These are phyloP conservation scores for Fusarium pseudoanthophilum DNA, from an alignment of 2,329 filamentous ascomycete genomes.

Conservation along the genomic window DNA sequence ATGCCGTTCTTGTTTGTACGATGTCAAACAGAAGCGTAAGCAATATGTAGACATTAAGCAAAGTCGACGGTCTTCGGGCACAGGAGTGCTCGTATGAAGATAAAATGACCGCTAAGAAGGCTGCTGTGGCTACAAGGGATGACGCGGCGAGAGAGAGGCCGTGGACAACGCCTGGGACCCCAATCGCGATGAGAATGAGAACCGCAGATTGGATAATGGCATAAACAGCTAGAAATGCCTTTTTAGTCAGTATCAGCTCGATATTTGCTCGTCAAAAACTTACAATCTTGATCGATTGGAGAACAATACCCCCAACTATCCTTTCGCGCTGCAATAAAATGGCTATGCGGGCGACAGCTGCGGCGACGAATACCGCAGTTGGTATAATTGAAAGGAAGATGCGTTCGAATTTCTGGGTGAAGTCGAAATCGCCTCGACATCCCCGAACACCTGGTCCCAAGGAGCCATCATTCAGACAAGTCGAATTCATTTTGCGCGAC, in stretches of 20 bases:
- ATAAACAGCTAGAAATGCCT: slow-evolving; percentile 44
- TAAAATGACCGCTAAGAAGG: slow-evolving; percentile 44
- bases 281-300: slow-evolving; percentile 50
- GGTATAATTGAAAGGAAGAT: slow-evolving; percentile 59
- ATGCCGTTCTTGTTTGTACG: slow-evolving; percentile 56
- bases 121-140: slow-evolving; percentile 42
- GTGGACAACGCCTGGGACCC: slow-evolving; percentile 24
- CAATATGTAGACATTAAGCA: slow-evolving; percentile 55
- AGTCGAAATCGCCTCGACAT: slow-evolving; percentile 62
- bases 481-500: slow-evolving; percentile 32
- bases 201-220: slow-evolving; percentile 47
- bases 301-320: slow-evolving; percentile 49
- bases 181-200: slow-evolving; percentile 46
- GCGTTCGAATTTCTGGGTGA: slow-evolving; percentile 61
- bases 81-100: slow-evolving; percentile 52
- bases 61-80: slow-evolving; percentile 54
- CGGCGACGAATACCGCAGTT: slow-evolving; percentile 51
- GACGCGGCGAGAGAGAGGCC: slow-evolving; percentile 44
- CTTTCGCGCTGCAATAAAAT: slow-evolving; percentile 46
- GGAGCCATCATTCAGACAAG: slow-evolving; percentile 50
- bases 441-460: slow-evolving; percentile 58
- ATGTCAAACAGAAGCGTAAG: slow-evolving; percentile 58
- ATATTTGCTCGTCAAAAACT: not conserved
- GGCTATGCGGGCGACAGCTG: slow-evolving; percentile 49
- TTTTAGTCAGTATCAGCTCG: not conserved